Conservation (phyloP, 2,329 filamentous ascomycete species). For the Penicillium sp. region DNA sequence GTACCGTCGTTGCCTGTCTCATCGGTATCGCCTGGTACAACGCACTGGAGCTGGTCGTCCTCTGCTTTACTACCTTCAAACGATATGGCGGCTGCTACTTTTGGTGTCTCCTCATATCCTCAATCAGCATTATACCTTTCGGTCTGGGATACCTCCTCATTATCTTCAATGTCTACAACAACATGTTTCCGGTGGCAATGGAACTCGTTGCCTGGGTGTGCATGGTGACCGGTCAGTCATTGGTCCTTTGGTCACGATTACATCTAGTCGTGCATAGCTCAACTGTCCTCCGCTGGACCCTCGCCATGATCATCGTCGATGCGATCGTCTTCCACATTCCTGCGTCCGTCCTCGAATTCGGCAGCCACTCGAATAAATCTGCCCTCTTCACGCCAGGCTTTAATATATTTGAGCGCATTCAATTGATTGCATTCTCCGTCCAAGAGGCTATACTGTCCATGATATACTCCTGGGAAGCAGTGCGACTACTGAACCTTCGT, state of each 20-base stretch:
- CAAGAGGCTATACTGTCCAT: constrained; percentile 59
- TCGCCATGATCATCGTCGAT: constrained; percentile 51
- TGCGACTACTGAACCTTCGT: constrained; percentile 52
- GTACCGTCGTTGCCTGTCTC: constrained; percentile 30
- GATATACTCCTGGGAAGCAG: constrained; percentile 57
- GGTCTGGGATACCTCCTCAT: constrained; percentile 52
- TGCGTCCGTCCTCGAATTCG: constrained; percentile 47
- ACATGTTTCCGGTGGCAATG: constrained; percentile 44
- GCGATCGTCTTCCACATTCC: constrained; percentile 48
- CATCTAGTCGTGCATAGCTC: constrained; percentile 49
- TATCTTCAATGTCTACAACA: constrained; percentile 42
- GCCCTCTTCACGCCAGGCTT: constrained; percentile 37
- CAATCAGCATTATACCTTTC: constrained; percentile 49
- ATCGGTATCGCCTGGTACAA: constrained; percentile 54
- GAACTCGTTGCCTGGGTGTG: constrained; percentile 49
- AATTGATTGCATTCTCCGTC: constrained; percentile 59
- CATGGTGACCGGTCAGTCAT: constrained; percentile 54
- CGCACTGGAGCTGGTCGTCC: constrained; percentile 51
- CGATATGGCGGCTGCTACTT: constrained; percentile 53
- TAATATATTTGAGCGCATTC: constrained; percentile 56
- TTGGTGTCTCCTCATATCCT: constrained; percentile 50
- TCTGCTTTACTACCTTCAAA: constrained; percentile 53
- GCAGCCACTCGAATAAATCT: constrained; percentile 35
- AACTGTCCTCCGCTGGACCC: constrained; percentile 40
- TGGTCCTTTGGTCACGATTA: constrained; percentile 55